phyloP scores from a whole-genome alignment of 1,284 basidiomycete species.

The Moniliophthora roreri region DNA sequence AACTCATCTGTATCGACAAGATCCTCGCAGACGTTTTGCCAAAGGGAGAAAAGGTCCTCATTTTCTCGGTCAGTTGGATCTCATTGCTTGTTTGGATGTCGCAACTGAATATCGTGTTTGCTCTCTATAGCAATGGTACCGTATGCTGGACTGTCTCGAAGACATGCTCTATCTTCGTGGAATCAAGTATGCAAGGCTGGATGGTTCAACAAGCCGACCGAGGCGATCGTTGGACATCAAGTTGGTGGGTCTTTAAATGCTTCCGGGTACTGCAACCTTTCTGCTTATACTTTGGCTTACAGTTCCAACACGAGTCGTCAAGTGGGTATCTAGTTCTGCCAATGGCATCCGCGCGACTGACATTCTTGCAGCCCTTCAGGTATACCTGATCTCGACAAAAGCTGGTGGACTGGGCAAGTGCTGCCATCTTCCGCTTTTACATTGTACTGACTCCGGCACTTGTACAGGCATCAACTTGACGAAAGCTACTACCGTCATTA shows the following conservation, averaged over 20 bases:
- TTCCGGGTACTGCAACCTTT: constrained; percentile 2
- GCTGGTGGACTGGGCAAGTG: constrained; percentile 80
- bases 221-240: constrained; percentile 57
- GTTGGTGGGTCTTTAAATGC: constrained; percentile 35
- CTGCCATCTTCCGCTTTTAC: background rate
- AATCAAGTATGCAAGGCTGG: constrained; percentile 78
- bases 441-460: constrained; percentile 2
- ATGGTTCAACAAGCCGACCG: constrained; percentile 59
- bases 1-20: constrained; percentile 80
- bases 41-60: constrained; percentile 79
- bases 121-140: constrained; percentile 28
- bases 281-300: background rate
- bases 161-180: constrained; percentile 77
- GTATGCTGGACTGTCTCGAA: constrained; percentile 83
- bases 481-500: constrained; percentile 80
- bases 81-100: background rate
- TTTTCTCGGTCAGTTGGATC: constrained; percentile 69
- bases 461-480: constrained; percentile 76
- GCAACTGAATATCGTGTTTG: background rate
- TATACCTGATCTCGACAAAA: constrained; percentile 81
- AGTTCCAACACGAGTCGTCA: constrained; percentile 60
- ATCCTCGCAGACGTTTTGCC: constrained; percentile 75
- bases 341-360: constrained; percentile 14
- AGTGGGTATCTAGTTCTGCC: constrained; percentile 31
- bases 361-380: constrained; percentile 65